Base-by-base conservation (phyloP, 2,329 filamentous ascomycete species). In the Plectosphaerella cucumerina region DNA sequence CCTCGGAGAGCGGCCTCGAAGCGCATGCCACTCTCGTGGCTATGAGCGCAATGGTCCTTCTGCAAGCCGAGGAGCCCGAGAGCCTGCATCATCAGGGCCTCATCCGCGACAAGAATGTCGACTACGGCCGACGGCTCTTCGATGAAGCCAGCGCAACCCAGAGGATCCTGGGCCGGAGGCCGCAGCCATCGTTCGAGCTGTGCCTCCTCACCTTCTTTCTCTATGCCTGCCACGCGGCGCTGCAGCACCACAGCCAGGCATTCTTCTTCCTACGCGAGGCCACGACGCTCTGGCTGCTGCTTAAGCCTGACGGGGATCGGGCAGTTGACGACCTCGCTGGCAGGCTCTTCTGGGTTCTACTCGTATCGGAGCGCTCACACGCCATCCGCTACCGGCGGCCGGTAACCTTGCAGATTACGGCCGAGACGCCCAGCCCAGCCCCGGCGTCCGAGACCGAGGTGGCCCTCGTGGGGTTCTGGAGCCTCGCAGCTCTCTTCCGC, bases 321-420 rank as follows among this genome's bases (percentile, higher is more conserved):
- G 33, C 50, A 2, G 57, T 59, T 10, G 56, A 52, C 2, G 52
- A 53, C 0, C 54, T 75, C n/a, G 61, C 64, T 1, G 60, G 65
- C 41, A 58, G 70, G 4, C 62, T 75, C 2, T 75, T 73, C 56
- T 75, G 72, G 72, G 70, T 75, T 1, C 54, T 73, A 0, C 58
- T 74, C 5, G 62, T 74, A 11, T 74, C 72, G 4, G 72, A 75
- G 53, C 56, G 72, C 15, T 73, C 70, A 0, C 72, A 75, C 51
- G 71, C 69, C 5, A 73, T 75, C 34, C 66, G 72, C 14, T 75
- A 74, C 54, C 64, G 70, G 2, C 65, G 72, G 1, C 71, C 72
- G 5, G 68, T 71, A 35, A 74, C 72, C 1, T 58, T 75, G 6
- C 70, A 73, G 48, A 66, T 75, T 47, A 74, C 69, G 1, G 55